Evolutionary conservation across 164 flowering plant genomes (phyloP).

Genomic region (Vitis labrusca): DNA sequence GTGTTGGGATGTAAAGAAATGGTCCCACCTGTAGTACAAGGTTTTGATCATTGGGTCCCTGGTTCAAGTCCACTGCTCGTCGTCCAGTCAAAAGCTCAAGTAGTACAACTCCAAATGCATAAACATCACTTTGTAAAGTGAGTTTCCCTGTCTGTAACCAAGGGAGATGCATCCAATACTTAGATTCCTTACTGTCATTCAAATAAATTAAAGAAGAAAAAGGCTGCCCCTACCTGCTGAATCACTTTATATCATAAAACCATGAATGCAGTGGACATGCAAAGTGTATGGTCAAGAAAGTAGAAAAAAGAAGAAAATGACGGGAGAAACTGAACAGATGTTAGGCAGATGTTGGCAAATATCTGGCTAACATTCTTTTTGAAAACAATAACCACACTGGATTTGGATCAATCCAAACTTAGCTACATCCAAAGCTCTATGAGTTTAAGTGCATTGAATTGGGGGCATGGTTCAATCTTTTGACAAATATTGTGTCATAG

Average conservation of each 20-base stretch:
- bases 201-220: neutral
- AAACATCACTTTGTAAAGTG: slow-evolving; percentile 91
- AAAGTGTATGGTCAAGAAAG: neutral
- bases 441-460: too few relatives aligned
- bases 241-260: neutral
- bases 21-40: slow-evolving; percentile 73
- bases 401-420: too few relatives aligned
- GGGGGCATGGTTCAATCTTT: too few relatives aligned
- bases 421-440: too few relatives aligned
- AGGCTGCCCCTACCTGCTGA: neutral
- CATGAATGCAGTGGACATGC: neutral
- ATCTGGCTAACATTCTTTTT: too few relatives aligned
- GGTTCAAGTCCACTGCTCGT: slow-evolving; percentile 82
- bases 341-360: neutral
- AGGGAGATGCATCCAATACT: slow-evolving; percentile 1
- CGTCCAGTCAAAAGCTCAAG: slow-evolving; percentile 96
- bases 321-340: neutral
- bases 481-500: too few relatives aligned
- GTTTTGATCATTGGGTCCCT: slow-evolving; percentile 84
- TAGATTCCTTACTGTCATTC: neutral
- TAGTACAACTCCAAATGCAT: slow-evolving; percentile 97
- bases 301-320: neutral
- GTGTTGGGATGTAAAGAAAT: neutral
- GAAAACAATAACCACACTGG: too few relatives aligned
- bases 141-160: slow-evolving; percentile 90